phyloP scores from a whole-genome alignment of 768 basidiomycete genomes.

The Agaricus bisporus region DNA sequence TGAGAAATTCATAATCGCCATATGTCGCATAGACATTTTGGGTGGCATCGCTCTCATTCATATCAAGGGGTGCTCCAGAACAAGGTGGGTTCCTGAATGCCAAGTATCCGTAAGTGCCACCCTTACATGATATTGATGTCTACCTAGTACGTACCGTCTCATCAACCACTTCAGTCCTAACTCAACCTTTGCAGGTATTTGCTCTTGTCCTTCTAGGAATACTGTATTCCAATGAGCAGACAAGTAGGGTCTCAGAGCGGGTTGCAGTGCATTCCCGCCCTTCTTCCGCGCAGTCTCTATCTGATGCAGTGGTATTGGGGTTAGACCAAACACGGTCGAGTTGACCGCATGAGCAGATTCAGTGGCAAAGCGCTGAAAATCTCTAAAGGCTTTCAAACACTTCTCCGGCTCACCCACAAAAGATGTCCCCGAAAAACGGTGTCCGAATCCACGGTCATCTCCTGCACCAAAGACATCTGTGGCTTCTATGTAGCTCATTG shows the following conservation, averaged over 20 bases:
- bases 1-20: constrained; percentile 29
- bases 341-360: constrained; percentile 18
- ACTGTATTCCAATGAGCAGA: constrained; percentile 28
- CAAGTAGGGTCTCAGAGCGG: constrained; percentile 28
- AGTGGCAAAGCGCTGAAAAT: constrained; percentile 24
- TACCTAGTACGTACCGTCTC: constrained; percentile 21
- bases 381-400: constrained; percentile 25
- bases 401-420: constrained; percentile 22
- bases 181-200: constrained; percentile 19
- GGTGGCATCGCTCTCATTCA: constrained; percentile 32
- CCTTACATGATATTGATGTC: not conserved
- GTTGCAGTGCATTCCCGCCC: constrained; percentile 33
- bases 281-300: constrained; percentile 25
- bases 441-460: constrained; percentile 23
- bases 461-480: constrained; percentile 24
- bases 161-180: constrained; percentile 21
- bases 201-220: constrained; percentile 16
- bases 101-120: not conserved
- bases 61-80: constrained; percentile 31
- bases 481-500: constrained; percentile 31
- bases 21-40: constrained; percentile 36
- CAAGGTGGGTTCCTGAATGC: constrained; percentile 27
- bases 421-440: constrained; percentile 33
- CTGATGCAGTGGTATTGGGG: constrained; percentile 29
- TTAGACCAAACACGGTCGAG: constrained; percentile 28